These are phyloP conservation scores for Cryoendolithus antarcticus DNA, from an alignment of 2,329 filamentous ascomycete genomes.

Conservation along the genomic window DNA sequence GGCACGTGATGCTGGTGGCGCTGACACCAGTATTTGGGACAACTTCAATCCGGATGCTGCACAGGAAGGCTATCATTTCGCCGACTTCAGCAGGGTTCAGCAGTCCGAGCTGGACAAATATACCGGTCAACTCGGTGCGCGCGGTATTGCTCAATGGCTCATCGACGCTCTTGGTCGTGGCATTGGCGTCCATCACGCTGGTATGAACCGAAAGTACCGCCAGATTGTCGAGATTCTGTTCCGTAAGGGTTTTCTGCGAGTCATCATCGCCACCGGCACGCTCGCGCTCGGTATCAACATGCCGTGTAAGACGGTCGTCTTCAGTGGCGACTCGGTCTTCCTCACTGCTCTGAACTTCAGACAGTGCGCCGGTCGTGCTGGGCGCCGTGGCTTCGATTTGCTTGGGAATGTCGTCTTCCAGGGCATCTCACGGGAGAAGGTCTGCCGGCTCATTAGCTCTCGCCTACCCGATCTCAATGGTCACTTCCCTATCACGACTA, in stretches of 20 bases:
- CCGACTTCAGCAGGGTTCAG: slow-evolving; percentile 47
- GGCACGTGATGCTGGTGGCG: slow-evolving; percentile 42
- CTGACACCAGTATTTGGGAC: slow-evolving; percentile 47
- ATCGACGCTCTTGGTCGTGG: slow-evolving; percentile 53
- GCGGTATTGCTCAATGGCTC: slow-evolving; percentile 40
- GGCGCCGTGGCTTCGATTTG: slow-evolving; percentile 67
- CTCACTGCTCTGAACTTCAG: slow-evolving; percentile 65
- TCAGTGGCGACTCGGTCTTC: slow-evolving; percentile 60
- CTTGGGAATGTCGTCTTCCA: slow-evolving; percentile 74
- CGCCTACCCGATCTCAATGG: slow-evolving; percentile 61
- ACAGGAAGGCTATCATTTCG: slow-evolving; percentile 52
- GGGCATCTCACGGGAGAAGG: slow-evolving; percentile 47
- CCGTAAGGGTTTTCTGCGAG: slow-evolving; percentile 56
- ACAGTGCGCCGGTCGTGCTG: slow-evolving; percentile 65
- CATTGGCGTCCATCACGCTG: slow-evolving; percentile 65
- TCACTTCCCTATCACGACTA: slow-evolving; percentile 67
- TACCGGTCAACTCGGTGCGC: slow-evolving; percentile 39
- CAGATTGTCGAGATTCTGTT: slow-evolving; percentile 64
- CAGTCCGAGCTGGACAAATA: slow-evolving; percentile 47
- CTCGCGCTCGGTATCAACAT: slow-evolving; percentile 70
- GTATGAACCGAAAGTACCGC: slow-evolving; percentile 66
- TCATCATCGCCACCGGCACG: slow-evolving; percentile 64
- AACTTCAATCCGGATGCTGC: slow-evolving; percentile 56
- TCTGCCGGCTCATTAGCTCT: slow-evolving; percentile 58
- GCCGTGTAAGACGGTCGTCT: slow-evolving; percentile 73